A percentile compares a stretch with the other conserved stretches of the same genome.
phyloP scores from a whole-genome alignment of 2,329 filamentous ascomycete genomes.

The Talaromyces amestolkiae region DNA sequence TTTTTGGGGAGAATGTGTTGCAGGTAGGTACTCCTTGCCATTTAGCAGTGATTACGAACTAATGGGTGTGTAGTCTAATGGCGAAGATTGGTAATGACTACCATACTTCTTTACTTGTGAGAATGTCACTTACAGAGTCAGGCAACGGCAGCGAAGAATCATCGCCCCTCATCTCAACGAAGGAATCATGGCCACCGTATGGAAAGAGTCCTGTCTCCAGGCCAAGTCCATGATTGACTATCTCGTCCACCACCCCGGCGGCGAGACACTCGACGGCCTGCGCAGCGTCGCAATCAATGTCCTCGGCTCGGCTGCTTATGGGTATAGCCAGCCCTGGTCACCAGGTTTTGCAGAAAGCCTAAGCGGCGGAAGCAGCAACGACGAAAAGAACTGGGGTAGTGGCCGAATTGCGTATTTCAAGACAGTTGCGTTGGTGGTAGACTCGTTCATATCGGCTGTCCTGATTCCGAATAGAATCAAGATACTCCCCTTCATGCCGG shows the following conservation, averaged over 20 bases:
- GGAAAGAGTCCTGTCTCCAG: conserved; percentile 34
- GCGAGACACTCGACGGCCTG: conserved; percentile 30
- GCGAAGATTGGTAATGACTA: conserved; percentile 30
- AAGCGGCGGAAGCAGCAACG: not conserved
- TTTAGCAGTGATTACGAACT: not conserved
- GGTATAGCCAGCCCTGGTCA: conserved; percentile 31
- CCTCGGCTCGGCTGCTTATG: conserved; percentile 36
- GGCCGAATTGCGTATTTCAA: conserved; percentile 32
- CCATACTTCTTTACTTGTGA: no score
- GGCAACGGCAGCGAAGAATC: conserved; percentile 36
- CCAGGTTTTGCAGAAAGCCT: conserved; percentile 24
- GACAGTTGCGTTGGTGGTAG: conserved; percentile 31
- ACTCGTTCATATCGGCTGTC: conserved; percentile 30
- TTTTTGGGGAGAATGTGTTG: conserved; percentile 39
- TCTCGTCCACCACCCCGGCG: conserved; percentile 26
- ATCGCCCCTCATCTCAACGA: conserved; percentile 40
- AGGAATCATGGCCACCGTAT: conserved; percentile 36
- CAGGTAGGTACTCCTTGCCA: conserved; percentile 19
- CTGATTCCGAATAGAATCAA: conserved; percentile 30
- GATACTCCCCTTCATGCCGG: conserved; percentile 28
- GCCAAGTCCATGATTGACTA: conserved; percentile 31
- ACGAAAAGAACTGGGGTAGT: conserved; percentile 15
- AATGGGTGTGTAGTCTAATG: conserved; percentile 24
- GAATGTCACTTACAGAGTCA: no score
- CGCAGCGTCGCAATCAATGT: conserved; percentile 41